Conservation (phyloP, 176 grass and related monocot genomes). For the Avena insularis region DNA sequence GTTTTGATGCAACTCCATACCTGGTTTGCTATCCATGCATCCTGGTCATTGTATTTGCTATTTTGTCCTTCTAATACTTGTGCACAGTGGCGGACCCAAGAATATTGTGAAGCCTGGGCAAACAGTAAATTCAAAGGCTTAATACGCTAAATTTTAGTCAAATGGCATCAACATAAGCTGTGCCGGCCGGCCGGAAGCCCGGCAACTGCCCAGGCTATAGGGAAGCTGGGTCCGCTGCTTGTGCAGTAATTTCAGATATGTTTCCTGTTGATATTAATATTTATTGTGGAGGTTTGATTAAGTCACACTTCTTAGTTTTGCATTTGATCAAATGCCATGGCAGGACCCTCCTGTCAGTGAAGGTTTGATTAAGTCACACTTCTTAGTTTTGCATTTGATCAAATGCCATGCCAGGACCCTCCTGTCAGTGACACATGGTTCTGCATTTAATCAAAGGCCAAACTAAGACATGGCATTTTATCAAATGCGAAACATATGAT, state of each 20-base stretch:
- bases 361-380: background rate
- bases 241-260: background rate
- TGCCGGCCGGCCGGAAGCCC: too few relatives aligned
- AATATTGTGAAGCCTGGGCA: too few relatives aligned
- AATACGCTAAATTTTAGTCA: too few relatives aligned
- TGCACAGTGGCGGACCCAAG: too few relatives aligned
- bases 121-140: too few relatives aligned
- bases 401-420: background rate
- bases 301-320: background rate
- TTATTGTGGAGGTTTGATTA: background rate
- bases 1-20: background rate
- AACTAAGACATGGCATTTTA: background rate
- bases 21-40: background rate
- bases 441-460: conserved; percentile 19
- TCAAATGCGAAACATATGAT: background rate
- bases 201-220: too few relatives aligned
- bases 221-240: background rate
- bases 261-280: background rate
- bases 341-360: background rate
- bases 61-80: conserved; percentile 16
- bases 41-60: background rate
- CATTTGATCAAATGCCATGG: background rate
- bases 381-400: background rate
- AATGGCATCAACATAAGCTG: too few relatives aligned
- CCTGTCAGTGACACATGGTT: background rate